Evolutionary conservation across 352 stramenopile species (phyloP).

Genomic region (Vaucheria bursata): DNA sequence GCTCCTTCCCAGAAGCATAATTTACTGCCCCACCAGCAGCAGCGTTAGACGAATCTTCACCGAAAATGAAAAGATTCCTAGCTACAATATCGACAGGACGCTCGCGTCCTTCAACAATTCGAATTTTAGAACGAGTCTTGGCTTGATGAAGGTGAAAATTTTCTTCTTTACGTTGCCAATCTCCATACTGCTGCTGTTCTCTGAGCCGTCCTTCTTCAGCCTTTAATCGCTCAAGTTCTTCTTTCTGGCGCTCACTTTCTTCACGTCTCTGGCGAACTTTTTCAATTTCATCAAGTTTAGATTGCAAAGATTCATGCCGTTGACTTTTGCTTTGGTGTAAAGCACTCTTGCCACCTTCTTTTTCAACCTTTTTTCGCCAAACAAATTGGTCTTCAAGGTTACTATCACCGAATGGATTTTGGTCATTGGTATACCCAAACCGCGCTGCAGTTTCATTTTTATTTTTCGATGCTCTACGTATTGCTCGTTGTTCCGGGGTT

Average conservation of each 20-base stretch:
- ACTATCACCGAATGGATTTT: slow-evolving; percentile 95
- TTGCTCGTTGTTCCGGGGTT: slow-evolving; percentile 38
- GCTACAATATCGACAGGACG: slow-evolving; percentile 89
- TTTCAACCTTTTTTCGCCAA: slow-evolving; percentile 90
- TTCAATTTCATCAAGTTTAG: slow-evolving; percentile 86
- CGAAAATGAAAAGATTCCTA: slow-evolving; percentile 97
- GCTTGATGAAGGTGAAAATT: slow-evolving; percentile 90
- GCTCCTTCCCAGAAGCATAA: slow-evolving; percentile 29
- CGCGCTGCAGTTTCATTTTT: slow-evolving; percentile 41
- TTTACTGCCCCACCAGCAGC: slow-evolving; percentile 35
- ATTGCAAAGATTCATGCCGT: slow-evolving; percentile 45
- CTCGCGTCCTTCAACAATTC: slow-evolving; percentile 77
- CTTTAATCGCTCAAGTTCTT: slow-evolving; percentile 87
- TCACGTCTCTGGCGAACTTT: slow-evolving; percentile 69
- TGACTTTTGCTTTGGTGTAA: slow-evolving; percentile 24
- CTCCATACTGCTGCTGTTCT: slow-evolving; percentile 89
- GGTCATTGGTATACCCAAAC: slow-evolving; percentile 87
- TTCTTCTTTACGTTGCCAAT: slow-evolving; percentile 96
- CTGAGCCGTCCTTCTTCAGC: slow-evolving; percentile 86
- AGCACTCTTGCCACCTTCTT: slow-evolving; percentile 41
- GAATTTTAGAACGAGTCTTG: slow-evolving; percentile 75
- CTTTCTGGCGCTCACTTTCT: slow-evolving; percentile 72
- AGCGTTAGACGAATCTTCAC: slow-evolving; percentile 41
- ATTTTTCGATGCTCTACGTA: slow-evolving; percentile 41
- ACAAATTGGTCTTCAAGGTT: slow-evolving; percentile 92